These are phyloP conservation scores for Metschnikowia continentalis DNA, from an alignment of 805 yeast species.

Conservation along the genomic window DNA sequence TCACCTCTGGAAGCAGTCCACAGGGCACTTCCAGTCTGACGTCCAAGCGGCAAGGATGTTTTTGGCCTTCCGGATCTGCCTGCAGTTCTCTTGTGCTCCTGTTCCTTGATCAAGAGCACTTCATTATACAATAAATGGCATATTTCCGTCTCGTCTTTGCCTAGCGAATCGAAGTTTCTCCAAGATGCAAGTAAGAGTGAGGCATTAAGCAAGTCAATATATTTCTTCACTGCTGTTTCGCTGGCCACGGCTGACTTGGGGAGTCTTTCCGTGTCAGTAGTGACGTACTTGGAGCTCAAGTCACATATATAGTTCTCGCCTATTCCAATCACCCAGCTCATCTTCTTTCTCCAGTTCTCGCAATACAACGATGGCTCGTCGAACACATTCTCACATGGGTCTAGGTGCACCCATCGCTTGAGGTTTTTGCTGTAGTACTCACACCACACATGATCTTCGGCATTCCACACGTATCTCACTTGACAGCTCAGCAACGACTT, in stretches of 20 bases:
- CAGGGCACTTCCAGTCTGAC: conserved; percentile 71
- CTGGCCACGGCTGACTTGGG: conserved; percentile 13
- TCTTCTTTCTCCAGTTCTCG: conserved; percentile 87
- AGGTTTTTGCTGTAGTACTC: conserved; percentile 66
- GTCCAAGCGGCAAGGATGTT: conserved; percentile 36
- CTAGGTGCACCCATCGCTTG: conserved; percentile 81
- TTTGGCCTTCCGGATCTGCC: conserved; percentile 19
- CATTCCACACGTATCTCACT: conserved; percentile 73
- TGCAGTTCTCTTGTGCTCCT: conserved; percentile 5
- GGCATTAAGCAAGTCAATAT: conserved; percentile 7
- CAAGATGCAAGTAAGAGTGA: conserved; percentile 10
- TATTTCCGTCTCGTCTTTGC: conserved; percentile 1
- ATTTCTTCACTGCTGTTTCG: conserved; percentile 7
- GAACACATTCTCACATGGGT: conserved; percentile 80
- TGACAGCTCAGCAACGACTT: conserved; percentile 49
- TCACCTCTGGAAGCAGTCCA: conserved; percentile 86
- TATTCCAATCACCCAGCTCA: conserved; percentile 82
- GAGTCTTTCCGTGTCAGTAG: conserved; percentile 24
- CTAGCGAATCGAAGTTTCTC: conserved; percentile 4
- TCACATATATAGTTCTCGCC: conserved; percentile 61
- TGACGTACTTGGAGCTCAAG: conserved; percentile 65
- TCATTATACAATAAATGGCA: conserved; percentile 10
- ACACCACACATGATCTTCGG: conserved; percentile 96
- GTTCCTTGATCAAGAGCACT: conserved; percentile 13
- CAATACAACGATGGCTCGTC: conserved; percentile 78